Evolutionary conservation across 164 flowering plant species (phyloP).

Genomic region (Nymphaea colorata): DNA sequence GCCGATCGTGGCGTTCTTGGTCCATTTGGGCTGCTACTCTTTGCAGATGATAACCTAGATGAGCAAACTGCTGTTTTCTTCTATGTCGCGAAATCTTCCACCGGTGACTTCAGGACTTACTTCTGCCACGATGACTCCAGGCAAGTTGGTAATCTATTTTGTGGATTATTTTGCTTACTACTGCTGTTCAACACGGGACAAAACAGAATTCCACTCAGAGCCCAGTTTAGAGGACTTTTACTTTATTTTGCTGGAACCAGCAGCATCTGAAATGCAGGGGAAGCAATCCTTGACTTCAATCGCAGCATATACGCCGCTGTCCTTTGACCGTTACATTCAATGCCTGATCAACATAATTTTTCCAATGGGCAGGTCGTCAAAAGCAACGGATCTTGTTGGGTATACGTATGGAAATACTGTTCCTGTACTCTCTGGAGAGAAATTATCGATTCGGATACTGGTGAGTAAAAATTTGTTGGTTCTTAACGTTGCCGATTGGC

Average conservation of each 20-base stretch:
- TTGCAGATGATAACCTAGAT: slow-evolving; percentile 32
- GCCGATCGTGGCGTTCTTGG: slow-evolving; percentile 56
- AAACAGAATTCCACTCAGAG: too few species aligned
- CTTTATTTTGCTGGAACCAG: too few species aligned
- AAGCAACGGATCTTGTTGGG: slow-evolving; percentile 51
- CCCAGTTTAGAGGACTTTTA: too few species aligned
- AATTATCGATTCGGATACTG: slow-evolving; percentile 45
- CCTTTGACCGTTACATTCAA: too few species aligned
- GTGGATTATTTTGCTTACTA: too few species aligned
- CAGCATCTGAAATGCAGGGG: too few species aligned
- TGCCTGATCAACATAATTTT: too few species aligned
- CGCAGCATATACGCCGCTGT: too few species aligned
- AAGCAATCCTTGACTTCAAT: too few species aligned
- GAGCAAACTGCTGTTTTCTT: slow-evolving; percentile 85
- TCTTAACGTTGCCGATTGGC: too few species aligned
- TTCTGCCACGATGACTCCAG: slow-evolving; percentile 70
- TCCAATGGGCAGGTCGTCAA: slow-evolving; percentile 35
- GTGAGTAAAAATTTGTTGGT: slow-evolving; percentile 15
- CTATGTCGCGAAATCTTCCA: slow-evolving; percentile 43
- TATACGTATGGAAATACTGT: slow-evolving; percentile 44
- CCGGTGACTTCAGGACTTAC: slow-evolving; percentile 43
- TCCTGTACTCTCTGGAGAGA: slow-evolving; percentile 63
- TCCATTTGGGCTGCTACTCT: slow-evolving; percentile 74
- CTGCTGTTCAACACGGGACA: too few species aligned
- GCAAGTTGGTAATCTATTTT: slow-evolving; percentile 10